Evolutionary conservation across 225 moss, liverwort and hornwort genomes (phyloP).

Genomic region (Polytrichum commune): DNA sequence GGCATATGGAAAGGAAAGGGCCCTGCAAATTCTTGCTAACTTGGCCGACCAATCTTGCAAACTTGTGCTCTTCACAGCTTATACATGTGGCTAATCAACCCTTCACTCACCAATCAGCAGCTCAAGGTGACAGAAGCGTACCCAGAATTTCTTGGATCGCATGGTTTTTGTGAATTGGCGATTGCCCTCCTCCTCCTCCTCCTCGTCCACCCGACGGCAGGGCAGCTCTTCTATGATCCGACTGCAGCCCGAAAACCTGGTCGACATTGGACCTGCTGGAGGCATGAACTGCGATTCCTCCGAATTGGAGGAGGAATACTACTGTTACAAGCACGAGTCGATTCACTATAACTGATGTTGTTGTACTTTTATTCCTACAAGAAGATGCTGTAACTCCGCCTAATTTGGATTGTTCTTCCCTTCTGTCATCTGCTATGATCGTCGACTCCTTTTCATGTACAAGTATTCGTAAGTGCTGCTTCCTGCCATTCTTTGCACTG

Average conservation of each 20-base stretch:
- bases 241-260: not conserved
- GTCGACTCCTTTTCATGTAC: too few relatives aligned
- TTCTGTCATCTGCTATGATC: too few relatives aligned
- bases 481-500: too few relatives aligned
- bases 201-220: conserved; percentile 1
- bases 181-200: conserved; percentile 7
- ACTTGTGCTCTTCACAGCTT: too few relatives aligned
- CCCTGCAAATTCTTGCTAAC: too few relatives aligned
- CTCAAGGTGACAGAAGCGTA: not conserved
- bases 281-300: conserved; percentile 6
- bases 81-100: too few relatives aligned
- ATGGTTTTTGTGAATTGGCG: not conserved
- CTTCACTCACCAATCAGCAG: not conserved
- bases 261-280: conserved; percentile 5
- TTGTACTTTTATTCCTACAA: too few relatives aligned
- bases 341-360: not conserved
- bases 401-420: too few relatives aligned
- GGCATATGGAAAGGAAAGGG: too few relatives aligned
- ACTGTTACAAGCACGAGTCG: conserved; percentile 23
- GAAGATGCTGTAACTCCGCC: too few relatives aligned
- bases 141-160: conserved; percentile 23
- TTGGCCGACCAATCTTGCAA: too few relatives aligned
- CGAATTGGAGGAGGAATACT: conserved; percentile 23
- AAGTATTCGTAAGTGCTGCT: too few relatives aligned
- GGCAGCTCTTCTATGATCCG: not conserved